Base-by-base conservation (phyloP, 176 grass and related monocot species). In the Carex scoparia region DNA sequence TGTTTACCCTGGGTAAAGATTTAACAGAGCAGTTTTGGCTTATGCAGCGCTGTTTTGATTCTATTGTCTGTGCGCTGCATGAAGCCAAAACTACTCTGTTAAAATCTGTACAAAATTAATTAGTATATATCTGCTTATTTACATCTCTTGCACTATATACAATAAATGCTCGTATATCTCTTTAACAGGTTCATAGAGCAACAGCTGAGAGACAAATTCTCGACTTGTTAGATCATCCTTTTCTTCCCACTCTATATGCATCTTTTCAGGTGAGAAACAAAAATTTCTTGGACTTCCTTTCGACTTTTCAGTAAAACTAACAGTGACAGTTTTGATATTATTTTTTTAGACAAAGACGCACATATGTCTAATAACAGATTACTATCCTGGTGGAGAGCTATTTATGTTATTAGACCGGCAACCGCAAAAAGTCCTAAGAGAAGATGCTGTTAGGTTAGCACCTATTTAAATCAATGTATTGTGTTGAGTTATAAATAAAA, bases 211-310 rank as follows among this genome's bases (percentile, higher is more conserved):
- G 91, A 86, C 88, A 93, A 84, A 98, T 98, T 76, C 91, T 98
- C 82, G 89, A 98, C 91, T 89, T 93, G 69, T 35, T 98, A 87
- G 95, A 98, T 65, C 95, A 98, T 48, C 95, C 95, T 66, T 98
- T 98, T 86, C 92, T 98, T 82, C 95, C 95, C 1, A 94, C 95
- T 81, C 86, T 98, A 83, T 98, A 98, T 84, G 91, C 92, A 84
- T 94, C 95, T 85, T 98, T 98, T 89, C 89, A 98, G 92, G 95
- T 98, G 81, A 40, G 55, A 28, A 72, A 84, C 27, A 56, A 81
- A 60, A 81, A 65, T 81, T 54, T 35, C 12, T 18, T 32, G 32
- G 32, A 11, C 3, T 5, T 30, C 80, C 13, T 33, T 66, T 51
- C 23, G 28, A 70, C 13, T 67, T 10, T 87, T 56, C 14, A 55